A percentile compares a stretch with the other conserved stretches of the same genome.
These are phyloP conservation scores for Psilocybe tampanensis DNA, from an alignment of 768 basidiomycete genomes.

Conservation along the genomic window DNA sequence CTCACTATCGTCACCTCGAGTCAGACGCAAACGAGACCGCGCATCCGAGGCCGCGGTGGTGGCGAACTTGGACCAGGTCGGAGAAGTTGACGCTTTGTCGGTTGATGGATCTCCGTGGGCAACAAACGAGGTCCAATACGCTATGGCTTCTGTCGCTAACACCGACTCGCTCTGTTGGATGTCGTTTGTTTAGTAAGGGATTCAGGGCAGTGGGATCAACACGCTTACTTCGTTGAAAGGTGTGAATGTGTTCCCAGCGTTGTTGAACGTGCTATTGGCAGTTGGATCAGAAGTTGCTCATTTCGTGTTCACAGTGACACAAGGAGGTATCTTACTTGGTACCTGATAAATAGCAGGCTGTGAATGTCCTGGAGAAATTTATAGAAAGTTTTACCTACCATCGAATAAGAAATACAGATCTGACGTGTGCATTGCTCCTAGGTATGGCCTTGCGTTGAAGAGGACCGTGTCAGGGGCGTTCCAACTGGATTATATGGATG, in stretches of 20 bases:
- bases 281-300: not conserved
- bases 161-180: constrained; percentile 39
- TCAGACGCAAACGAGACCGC: constrained; percentile 24
- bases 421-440: constrained; percentile 45
- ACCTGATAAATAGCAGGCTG: constrained; percentile 24
- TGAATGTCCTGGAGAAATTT: too few relatives aligned
- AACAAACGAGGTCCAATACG: constrained; percentile 46
- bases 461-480: constrained; percentile 44
- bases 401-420: constrained; percentile 46
- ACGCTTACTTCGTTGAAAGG: constrained; percentile 37
- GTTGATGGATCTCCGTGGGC: constrained; percentile 30
- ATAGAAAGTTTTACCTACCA: too few relatives aligned
- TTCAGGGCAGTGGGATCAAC: not conserved
- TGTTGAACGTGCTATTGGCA: constrained; percentile 27
- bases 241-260: constrained; percentile 38
- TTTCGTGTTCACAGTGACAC: too few relatives aligned
- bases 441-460: constrained; percentile 34
- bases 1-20: constrained; percentile 22
- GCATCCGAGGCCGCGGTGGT: not conserved
- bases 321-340: constrained; percentile 26
- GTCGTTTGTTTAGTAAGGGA: too few relatives aligned
- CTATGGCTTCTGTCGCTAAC: constrained; percentile 41
- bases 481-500: constrained; percentile 30
- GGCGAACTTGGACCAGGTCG: constrained; percentile 28
- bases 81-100: constrained; percentile 22